phyloP scores from a whole-genome alignment of 352 stramenopile genomes.

The Bremia lactucae region DNA sequence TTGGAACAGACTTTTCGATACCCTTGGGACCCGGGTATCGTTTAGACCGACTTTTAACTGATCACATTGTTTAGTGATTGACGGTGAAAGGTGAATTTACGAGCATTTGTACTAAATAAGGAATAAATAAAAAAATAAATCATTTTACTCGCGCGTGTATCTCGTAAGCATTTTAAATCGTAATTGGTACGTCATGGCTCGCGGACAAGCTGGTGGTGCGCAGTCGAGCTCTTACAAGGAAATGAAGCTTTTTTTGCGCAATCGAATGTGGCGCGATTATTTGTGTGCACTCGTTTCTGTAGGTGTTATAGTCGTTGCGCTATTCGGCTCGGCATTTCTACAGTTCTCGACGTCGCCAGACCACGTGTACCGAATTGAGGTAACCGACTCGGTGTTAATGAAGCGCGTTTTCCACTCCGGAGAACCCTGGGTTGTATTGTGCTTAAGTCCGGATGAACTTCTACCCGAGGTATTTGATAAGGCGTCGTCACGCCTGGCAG shows the following conservation, averaged over 20 bases:
- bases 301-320: slow-evolving; percentile 34
- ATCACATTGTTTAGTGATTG: too few relatives aligned
- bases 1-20: too few relatives aligned
- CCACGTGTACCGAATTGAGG: slow-evolving; percentile 56
- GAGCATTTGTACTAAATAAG: too few relatives aligned
- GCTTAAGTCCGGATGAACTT: slow-evolving; percentile 49
- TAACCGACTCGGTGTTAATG: slow-evolving; percentile 39
- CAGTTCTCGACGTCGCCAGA: slow-evolving; percentile 52
- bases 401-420: slow-evolving; percentile 67
- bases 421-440: slow-evolving; percentile 77
- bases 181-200: slow-evolving; percentile 4
- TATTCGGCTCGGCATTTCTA: slow-evolving; percentile 54
- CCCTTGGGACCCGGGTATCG: too few relatives aligned
- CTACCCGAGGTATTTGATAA: slow-evolving; percentile 67
- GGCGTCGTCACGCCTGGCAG: slow-evolving; percentile 38
- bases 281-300: slow-evolving; percentile 46
- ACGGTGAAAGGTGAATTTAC: too few relatives aligned
- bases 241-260: slow-evolving; percentile 74
- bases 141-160: too few relatives aligned
- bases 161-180: too few relatives aligned
- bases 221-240: slow-evolving; percentile 23
- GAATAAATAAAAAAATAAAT: too few relatives aligned
- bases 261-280: slow-evolving; percentile 77
- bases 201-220: slow-evolving; percentile 20
- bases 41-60: too few relatives aligned